Base-by-base conservation (phyloP, 1,284 basidiomycete genomes). In the Trichosporon sp. region DNA sequence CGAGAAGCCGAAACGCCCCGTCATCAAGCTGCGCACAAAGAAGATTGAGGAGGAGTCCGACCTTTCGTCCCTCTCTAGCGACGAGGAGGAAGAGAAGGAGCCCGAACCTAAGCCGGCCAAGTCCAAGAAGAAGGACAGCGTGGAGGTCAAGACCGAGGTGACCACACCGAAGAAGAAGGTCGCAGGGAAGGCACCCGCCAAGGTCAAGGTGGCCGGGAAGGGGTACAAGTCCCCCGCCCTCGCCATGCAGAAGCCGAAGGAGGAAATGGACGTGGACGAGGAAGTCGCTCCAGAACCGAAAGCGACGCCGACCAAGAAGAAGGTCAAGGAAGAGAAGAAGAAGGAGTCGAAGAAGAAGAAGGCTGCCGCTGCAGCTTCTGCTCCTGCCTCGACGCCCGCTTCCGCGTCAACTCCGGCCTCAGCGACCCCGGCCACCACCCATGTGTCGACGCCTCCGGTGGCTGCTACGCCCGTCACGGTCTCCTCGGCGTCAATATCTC, bases 331-430 rank as follows among this genome's bases (percentile, higher is more conserved):
- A 18, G 65, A 70, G 9, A 68, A 68, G 56, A 71, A 72, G 64
- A 74, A 76, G 68, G 73, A 75, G 51, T 53, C 67, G 60, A 76
- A 76, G 70, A 71, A 70, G 71, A 66, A 74, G 70, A 75, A 75
- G 68, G 27, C 62, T 15, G 65, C 58, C 11, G 53, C 53, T 21
- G 35, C 51, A 18, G 62, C 58, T 38, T 42, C 68, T 31, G 70
- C 53, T 27, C 53, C 65, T 13, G 65, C 23, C 12, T 35, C 65
- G 3, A 42, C 65, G 18, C 23, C 34, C 1, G 25, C 65, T 38
- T 31, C 29, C 58, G 25, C 15, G 12, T 42, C 38, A n/a, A 42
- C 38, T n/a, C 38, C 31, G 7, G 32, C 60, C 2, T 62, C 60
- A 4, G 62, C n/a, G n/a, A 38, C 31, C 47, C 51, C 51, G 53